Evolutionary conservation across 2,329 filamentous ascomycete genomes (phyloP), one percentile per base, ranked within the genome.

Genomic region (Apiospora malaysiana): DNA sequence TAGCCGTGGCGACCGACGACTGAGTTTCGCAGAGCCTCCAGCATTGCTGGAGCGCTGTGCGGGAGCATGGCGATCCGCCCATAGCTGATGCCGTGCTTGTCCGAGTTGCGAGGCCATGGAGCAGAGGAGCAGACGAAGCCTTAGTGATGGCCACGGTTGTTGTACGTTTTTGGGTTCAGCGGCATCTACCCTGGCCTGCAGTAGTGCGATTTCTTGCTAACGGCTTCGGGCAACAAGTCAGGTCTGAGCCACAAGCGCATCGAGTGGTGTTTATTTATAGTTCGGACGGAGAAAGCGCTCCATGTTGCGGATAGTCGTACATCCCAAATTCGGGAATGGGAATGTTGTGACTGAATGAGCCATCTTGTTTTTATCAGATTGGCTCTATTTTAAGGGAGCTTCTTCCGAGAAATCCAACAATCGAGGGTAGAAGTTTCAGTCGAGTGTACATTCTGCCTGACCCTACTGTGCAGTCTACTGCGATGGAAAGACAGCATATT

Each of bases 241-340:
- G 56, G 56, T n/a, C 56, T 63, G 56, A 63, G 56, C 56, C 56
- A 63, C 27, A 63, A 27, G 27, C 14, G 10, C 1, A 63, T n/a
- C 27, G 10, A 7, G 56, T n/a, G 56, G 56, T n/a, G 56, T 27
- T 27, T 63, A 63, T 63, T 63, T 63, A 63, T 63, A 63, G 56
- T 40, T 63, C 12, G 16, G 27, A 40, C 16, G 56, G 40, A 18
- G 4, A 16, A 25, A 9, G 6, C 6, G 5, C 16, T 5, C 21
- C 1, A 12, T 9, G 14, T 21, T 6, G 18, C 16, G 32, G 27
- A n/a, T n/a, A n/a, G n/a, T n/a, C n/a, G n/a, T n/a, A n/a, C n/a
- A n/a, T n/a, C n/a, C n/a, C n/a, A n/a, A n/a, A n/a, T n/a, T n/a
- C n/a, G n/a, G n/a, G n/a, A n/a, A n/a, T n/a, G n/a, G n/a, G n/a